These are phyloP conservation scores for Sporisorium iseilematis-ciliati DNA, from an alignment of 1,284 basidiomycete genomes.

Conservation along the genomic window DNA sequence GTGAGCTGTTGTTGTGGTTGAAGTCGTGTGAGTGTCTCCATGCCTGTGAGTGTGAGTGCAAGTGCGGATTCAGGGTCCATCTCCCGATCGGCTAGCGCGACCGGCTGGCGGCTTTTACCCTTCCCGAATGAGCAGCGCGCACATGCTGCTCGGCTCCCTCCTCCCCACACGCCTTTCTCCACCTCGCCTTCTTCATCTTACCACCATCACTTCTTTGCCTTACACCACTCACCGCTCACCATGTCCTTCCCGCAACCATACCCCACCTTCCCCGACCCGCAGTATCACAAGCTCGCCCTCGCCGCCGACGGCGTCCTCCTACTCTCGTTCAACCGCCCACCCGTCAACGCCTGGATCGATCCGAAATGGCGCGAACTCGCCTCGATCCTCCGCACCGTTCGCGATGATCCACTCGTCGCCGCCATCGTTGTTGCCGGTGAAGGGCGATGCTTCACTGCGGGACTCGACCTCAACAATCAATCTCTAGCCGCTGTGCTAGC, in stretches of 20 bases:
- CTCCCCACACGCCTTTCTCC: not conserved
- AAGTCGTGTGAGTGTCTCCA: not conserved
- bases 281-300: constrained; percentile 58
- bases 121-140: not conserved
- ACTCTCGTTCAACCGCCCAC: constrained; percentile 61
- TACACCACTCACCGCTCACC: not conserved
- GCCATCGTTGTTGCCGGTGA: constrained; percentile 66
- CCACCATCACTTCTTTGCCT: not conserved
- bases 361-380: constrained; percentile 65
- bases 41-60: not conserved
- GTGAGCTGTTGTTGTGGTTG: not conserved
- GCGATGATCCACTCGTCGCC: constrained; percentile 60
- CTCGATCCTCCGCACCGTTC: constrained; percentile 55
- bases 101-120: not conserved
- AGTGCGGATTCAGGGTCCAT: constrained; percentile 3
- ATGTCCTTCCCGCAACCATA: constrained; percentile 56
- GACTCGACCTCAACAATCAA: constrained; percentile 61
- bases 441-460: constrained; percentile 67
- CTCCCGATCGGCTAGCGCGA: not conserved
- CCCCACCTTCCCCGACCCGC: constrained; percentile 25
- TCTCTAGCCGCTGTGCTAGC: constrained; percentile 28
- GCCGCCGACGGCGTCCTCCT: constrained; percentile 57
- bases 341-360: constrained; percentile 65
- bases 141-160: not conserved
- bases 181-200: not conserved